Conservation (phyloP, 2,329 filamentous ascomycete genomes). For the Helotiales sp. region DNA sequence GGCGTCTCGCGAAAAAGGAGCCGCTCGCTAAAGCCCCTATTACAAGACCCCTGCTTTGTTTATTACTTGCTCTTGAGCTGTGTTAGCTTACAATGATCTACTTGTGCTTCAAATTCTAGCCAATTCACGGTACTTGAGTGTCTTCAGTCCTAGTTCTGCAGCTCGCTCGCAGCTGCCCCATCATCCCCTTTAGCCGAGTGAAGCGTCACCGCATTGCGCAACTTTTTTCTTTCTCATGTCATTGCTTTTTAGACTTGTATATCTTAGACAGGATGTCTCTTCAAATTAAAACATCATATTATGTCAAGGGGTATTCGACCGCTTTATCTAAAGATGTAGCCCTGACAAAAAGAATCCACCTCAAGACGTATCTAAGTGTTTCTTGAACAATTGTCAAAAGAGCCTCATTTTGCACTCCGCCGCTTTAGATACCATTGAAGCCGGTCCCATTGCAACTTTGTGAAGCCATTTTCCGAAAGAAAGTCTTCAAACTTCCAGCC, state of each 20-base stretch:
- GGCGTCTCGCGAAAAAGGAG: conserved; percentile 6
- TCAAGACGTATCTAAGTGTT: too few relatives aligned
- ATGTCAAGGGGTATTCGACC: too few relatives aligned
- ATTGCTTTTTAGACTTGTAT: not conserved
- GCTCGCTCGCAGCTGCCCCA: not conserved
- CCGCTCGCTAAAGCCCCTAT: not conserved
- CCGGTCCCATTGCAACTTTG: too few relatives aligned
- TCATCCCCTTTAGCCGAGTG: not conserved
- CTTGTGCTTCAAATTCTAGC: not conserved
- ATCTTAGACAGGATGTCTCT: not conserved
- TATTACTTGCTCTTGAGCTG: not conserved
- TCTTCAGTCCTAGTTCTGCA: not conserved
- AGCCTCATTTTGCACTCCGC: too few relatives aligned
- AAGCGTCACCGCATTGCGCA: not conserved
- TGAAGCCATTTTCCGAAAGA: not conserved
- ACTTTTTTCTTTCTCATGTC: not conserved
- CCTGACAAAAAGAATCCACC: too few relatives aligned
- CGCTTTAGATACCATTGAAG: too few relatives aligned
- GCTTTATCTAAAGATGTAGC: too few relatives aligned
- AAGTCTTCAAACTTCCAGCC: not conserved
- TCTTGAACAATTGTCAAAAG: too few relatives aligned
- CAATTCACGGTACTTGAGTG: not conserved
- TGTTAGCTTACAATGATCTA: not conserved
- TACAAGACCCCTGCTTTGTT: conserved; percentile 8
- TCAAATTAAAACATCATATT: too few relatives aligned